Base-by-base conservation (phyloP, 805 yeast species). In the Hanseniaspora singularis region DNA sequence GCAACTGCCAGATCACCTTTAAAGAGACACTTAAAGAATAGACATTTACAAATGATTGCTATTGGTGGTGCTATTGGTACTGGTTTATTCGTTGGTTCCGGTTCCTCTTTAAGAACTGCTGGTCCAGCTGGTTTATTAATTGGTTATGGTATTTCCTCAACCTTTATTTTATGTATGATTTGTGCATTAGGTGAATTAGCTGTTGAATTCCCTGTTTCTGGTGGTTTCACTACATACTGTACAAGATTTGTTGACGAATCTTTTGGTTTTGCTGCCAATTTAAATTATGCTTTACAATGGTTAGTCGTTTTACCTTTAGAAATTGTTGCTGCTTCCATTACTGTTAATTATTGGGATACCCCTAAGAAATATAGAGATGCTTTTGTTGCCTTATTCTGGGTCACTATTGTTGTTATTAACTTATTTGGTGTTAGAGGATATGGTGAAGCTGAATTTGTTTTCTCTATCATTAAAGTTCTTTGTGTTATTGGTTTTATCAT, bases 41-140 rank as follows among this genome's bases (percentile, higher is more conserved):
- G 81, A 64, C 74, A 62, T 62, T 67, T 65, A 64, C 81, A 76
- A 59, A 73, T 78, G 78, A 74, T 78, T 51, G 79, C 85, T 32
- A 70, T 79, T 46, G 86, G 83, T 51, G 83, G 84, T 54, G 71
- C 79, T 51, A 76, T 79, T 52, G 85, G 87, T 60, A 77, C 84
- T 26, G 94, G 89, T 59, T 65, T 82, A 47, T 76, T 82, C 53
- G 80, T 82, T 42, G 84, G 85, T 57, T 72, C 83, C 23, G 86
- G 85, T 51, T 64, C 66, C 10, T 75, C 81, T 3, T 64, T 80
- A 51, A 55, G 69, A 43, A 71, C 76, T 31, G 82, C 81, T 53
- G 86, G 86, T 34, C 84, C 86, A 15, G 85, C 79, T 3, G 72
- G 76, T 46, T 56, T 77, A 16, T 55, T 76, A 50, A 68, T 76